Evolutionary conservation across 2,329 filamentous ascomycete genomes (phyloP).

Genomic region (Colletotrichum siamense): DNA sequence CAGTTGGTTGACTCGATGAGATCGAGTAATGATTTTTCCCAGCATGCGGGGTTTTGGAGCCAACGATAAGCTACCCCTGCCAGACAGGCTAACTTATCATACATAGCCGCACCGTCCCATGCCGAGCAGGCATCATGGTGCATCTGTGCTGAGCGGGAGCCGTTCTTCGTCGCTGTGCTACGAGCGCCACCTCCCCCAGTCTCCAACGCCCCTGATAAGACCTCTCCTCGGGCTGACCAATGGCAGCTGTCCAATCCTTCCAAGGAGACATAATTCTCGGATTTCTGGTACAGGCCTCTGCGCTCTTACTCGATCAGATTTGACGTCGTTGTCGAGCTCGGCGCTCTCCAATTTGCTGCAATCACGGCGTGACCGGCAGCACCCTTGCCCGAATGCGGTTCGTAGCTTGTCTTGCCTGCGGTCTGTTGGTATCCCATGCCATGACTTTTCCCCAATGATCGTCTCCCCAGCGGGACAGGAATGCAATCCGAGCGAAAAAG

Average conservation of each 20-base stretch:
- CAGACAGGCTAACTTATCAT: slow-evolving; percentile 11
- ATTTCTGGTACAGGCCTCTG: background rate
- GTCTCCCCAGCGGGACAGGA: background rate
- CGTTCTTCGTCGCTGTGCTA: background rate
- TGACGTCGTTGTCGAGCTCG: background rate
- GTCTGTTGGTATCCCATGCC: background rate
- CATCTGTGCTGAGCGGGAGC: background rate
- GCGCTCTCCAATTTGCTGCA: background rate
- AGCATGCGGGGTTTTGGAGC: slow-evolving; percentile 18
- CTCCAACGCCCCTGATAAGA: slow-evolving; percentile 7
- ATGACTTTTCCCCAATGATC: background rate
- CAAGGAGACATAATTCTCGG: background rate
- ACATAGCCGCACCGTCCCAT: slow-evolving; percentile 18
- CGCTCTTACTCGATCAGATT: slow-evolving; percentile 22
- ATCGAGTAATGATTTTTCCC: slow-evolving; percentile 32
- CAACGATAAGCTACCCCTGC: slow-evolving; percentile 20
- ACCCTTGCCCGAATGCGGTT: slow-evolving; percentile 5
- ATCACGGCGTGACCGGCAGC: slow-evolving; percentile 18
- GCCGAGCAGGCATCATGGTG: background rate
- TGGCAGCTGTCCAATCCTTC: background rate
- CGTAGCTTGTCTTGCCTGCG: slow-evolving; percentile 3
- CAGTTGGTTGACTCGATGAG: slow-evolving; percentile 26
- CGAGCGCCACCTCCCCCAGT: background rate
- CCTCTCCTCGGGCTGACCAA: slow-evolving; percentile 4
- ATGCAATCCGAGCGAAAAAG: background rate